Evolutionary conservation across 2,329 filamentous ascomycete genomes (phyloP).

Genomic region (Paramyrothecium sp.): DNA sequence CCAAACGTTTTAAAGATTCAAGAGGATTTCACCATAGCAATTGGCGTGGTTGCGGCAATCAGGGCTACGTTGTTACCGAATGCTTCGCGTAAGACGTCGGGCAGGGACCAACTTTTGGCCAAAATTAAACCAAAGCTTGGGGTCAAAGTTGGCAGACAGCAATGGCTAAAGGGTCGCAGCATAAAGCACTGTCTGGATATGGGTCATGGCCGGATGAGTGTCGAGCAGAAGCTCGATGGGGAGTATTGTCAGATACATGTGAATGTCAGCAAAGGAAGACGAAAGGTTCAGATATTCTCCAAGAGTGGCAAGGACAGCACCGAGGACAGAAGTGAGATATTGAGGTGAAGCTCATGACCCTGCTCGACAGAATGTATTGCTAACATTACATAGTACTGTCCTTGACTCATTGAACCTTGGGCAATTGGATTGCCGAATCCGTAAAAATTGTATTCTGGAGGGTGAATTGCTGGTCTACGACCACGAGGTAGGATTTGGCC

Average conservation of each 20-base stretch:
- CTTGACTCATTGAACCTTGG: conserved; percentile 64
- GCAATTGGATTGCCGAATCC: conserved; percentile 55
- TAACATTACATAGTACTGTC: conserved; percentile 46
- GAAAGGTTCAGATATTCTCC: conserved; percentile 77
- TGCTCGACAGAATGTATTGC: background rate
- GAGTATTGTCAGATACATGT: conserved; percentile 91
- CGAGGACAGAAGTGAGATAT: conserved; percentile 60
- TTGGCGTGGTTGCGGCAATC: conserved; percentile 46
- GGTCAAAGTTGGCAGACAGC: conserved; percentile 62
- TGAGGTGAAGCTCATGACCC: conserved; percentile 39
- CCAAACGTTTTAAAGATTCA: conserved; percentile 70
- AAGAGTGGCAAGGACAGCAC: conserved; percentile 93
- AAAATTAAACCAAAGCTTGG: conserved; percentile 53
- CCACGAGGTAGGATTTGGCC: conserved; percentile 44
- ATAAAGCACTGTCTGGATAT: conserved; percentile 74
- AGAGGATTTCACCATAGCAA: conserved; percentile 62
- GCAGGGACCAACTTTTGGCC: conserved; percentile 19
- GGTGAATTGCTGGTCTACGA: conserved; percentile 81
- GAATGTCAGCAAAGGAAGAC: conserved; percentile 54
- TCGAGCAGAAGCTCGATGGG: conserved; percentile 82
- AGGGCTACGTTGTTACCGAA: conserved; percentile 18
- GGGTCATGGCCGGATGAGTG: conserved; percentile 60
- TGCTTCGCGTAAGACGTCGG: conserved; percentile 1
- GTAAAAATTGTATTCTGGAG: conserved; percentile 71
- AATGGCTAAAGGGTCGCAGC: conserved; percentile 65